Base-by-base conservation (phyloP, 2,329 filamentous ascomycete species). In the Thielaviopsis euricoi region DNA sequence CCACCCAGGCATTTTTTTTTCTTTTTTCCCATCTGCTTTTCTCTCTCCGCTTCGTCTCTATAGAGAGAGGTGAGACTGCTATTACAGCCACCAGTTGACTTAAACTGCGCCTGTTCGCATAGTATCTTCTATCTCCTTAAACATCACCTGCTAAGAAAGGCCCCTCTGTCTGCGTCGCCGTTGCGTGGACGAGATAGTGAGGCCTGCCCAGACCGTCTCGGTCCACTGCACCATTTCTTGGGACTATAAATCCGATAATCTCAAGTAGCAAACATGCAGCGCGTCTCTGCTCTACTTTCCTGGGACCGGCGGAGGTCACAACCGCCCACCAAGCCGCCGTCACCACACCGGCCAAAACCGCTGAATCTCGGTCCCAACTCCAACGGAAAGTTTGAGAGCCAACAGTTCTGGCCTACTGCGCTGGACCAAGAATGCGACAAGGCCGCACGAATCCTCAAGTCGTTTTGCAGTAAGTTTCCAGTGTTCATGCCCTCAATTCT, bases 401-500 rank as follows among this genome's bases (percentile, higher is more conserved):
- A 94, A 68, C 83, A 86, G 23, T 91, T 91, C 66, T 93, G 87
- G 87, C 89, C 89, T 2, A 85, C 86, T 33, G 86, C 84, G 1
- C 75, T 95, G 55, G 90, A 95, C 68, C 85, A 86, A 64, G 90
- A 96, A 74, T 87, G 86, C 70, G 88, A 95, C 71, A 95, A 95
- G 73, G 87, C 89, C 52, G 89, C 89, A 60, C 79, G 89, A 58
- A 95, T 95, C 61, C 71, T 96, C 55, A 86, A 89, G 68, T 91
- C 87, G 33, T 96, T 96, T 71, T 95, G 89, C 75, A 87, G 85
- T 87, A 76, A 64, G 80, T 75, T 17, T 53, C 48, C 52, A 22
- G 37, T 22, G 26, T 37, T 7, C 15, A 40, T 23, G 19, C 23
- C n/a, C 19, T 56, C 19, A 25, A 15, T 15, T 50, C 56, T 46